Conservation (phyloP, 208 protist genomes). For the Strigomonas culicis region DNA sequence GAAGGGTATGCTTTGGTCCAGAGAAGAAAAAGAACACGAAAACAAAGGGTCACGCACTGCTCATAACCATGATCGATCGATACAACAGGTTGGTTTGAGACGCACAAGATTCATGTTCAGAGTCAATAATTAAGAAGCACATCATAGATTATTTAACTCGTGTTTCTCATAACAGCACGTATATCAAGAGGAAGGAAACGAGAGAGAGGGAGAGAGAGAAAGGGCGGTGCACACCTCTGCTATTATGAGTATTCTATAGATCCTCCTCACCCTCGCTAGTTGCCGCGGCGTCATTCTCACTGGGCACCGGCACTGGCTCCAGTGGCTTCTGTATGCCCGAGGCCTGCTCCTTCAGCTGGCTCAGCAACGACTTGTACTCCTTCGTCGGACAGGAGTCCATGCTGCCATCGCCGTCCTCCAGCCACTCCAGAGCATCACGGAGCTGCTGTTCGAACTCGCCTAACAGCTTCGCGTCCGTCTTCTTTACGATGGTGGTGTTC, state of each 20-base stretch:
- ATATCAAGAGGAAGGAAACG: too few species aligned
- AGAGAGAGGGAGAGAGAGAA: too few species aligned
- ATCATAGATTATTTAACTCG: too few species aligned
- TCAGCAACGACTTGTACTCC: conserved; percentile 49
- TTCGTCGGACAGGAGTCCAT: conserved; percentile 45
- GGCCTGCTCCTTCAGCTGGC: conserved; percentile 38
- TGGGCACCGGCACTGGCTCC: conserved; percentile 7
- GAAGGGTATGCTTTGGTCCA: neutral
- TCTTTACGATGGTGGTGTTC: conserved; percentile 25
- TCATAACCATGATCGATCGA: too few species aligned
- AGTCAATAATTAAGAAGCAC: conserved; percentile 1
- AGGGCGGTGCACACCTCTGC: too few species aligned
- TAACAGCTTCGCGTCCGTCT: conserved; percentile 21
- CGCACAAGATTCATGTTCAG: too few species aligned
- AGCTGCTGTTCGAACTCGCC: conserved; percentile 26
- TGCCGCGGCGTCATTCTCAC: conserved; percentile 5
- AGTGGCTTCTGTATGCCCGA: too few species aligned
- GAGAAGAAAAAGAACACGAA: neutral
- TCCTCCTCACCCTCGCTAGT: neutral
- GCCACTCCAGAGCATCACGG: conserved; percentile 45
- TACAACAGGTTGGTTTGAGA: too few species aligned
- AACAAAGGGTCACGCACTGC: neutral
- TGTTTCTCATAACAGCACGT: too few species aligned
- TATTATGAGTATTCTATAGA: too few species aligned
- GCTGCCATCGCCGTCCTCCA: conserved; percentile 71